phyloP scores from a whole-genome alignment of 2,329 filamentous ascomycete species.

The Pseudonectria foliicola region DNA sequence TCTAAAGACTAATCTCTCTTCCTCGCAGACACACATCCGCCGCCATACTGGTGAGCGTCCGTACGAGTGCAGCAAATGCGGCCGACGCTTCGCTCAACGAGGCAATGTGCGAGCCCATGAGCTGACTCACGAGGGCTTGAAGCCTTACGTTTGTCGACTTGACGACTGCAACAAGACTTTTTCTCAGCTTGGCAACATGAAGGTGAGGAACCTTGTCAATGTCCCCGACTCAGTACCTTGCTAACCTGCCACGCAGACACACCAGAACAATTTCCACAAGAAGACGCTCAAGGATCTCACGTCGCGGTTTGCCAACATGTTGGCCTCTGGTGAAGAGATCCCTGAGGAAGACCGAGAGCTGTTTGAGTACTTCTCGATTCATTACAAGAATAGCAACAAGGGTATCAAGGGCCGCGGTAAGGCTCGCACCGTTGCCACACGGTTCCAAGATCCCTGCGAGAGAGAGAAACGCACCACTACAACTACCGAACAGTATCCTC shows the following conservation, averaged over 20 bases:
- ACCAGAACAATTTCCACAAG: constrained; percentile 90
- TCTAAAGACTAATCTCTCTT: not conserved
- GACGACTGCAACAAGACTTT: constrained; percentile 84
- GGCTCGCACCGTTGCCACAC: constrained; percentile 60
- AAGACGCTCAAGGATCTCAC: constrained; percentile 65
- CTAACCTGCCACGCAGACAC: constrained; percentile 48
- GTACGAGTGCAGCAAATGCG: constrained; percentile 71
- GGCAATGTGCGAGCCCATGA: constrained; percentile 81
- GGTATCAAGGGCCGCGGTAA: constrained; percentile 95
- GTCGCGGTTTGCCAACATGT: constrained; percentile 55
- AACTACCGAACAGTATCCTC: constrained; percentile 16
- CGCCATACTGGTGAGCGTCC: constrained; percentile 84
- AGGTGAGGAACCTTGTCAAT: constrained; percentile 46
- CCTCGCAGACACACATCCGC: constrained; percentile 76
- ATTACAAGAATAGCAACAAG: constrained; percentile 99
- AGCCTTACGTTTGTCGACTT: constrained; percentile 74
- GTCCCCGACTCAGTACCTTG: not conserved
- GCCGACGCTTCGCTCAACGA: constrained; percentile 75
- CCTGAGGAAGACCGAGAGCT: constrained; percentile 64
- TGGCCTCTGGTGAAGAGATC: constrained; percentile 51
- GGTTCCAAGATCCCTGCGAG: no score
- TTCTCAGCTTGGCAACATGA: constrained; percentile 85
- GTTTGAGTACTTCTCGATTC: constrained; percentile 72
- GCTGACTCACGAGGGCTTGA: constrained; percentile 69
- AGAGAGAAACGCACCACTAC: constrained; percentile 21